Evolutionary conservation across 2,329 filamentous ascomycete species (phyloP).

Genomic region (Colletotrichum australisinense): DNA sequence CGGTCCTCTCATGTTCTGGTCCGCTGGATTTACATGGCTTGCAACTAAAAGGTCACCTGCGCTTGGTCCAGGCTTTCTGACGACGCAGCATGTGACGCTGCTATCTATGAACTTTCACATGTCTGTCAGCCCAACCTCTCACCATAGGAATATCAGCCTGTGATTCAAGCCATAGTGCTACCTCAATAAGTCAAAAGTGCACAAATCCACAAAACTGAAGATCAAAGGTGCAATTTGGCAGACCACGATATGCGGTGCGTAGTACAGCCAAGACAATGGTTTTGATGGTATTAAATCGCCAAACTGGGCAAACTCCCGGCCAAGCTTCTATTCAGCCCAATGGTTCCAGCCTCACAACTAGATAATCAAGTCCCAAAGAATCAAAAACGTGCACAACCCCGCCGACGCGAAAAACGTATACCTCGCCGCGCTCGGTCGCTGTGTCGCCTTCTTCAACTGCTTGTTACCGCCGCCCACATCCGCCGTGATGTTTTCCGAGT

Average conservation of each 20-base stretch:
- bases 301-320: not conserved
- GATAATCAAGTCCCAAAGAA: constrained; percentile 82
- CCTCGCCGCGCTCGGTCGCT: constrained; percentile 77
- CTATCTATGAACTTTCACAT: constrained; percentile 19
- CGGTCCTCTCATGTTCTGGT: not conserved
- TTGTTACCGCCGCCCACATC: constrained; percentile 92
- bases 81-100: constrained; percentile 26
- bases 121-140: not conserved
- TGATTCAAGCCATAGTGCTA: not conserved
- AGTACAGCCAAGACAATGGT: not conserved
- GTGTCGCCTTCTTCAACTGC: constrained; percentile 85
- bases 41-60: constrained; percentile 18
- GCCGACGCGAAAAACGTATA: constrained; percentile 86
- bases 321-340: too few species aligned
- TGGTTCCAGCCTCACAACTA: not conserved
- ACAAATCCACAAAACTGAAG: not conserved
- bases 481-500: constrained; percentile 83
- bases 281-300: not conserved
- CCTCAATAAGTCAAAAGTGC: not conserved
- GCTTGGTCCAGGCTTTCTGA: not conserved
- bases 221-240: not conserved
- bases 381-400: constrained; percentile 78
- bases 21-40: not conserved
- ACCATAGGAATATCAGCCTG: not conserved
- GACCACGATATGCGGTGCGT: not conserved